phyloP scores from a whole-genome alignment of 495 filamentous ascomycete genomes.

The Staphylotrichum tortipilum region DNA sequence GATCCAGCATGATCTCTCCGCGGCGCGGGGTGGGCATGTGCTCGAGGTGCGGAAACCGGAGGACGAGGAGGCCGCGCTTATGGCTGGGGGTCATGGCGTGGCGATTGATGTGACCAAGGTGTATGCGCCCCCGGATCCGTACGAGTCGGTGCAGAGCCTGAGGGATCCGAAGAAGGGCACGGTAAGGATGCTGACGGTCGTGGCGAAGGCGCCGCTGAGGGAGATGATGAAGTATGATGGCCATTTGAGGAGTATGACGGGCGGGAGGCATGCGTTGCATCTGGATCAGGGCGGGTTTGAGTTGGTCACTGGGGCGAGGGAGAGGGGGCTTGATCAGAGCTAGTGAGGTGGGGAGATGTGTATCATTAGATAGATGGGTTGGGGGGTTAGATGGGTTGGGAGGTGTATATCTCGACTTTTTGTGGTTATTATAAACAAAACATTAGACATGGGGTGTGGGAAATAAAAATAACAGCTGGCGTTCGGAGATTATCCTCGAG shows the following conservation, averaged over 20 bases:
- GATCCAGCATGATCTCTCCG: conserved; percentile 84
- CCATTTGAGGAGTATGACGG: conserved; percentile 79
- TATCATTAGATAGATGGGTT: too few species aligned
- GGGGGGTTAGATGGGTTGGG: too few species aligned
- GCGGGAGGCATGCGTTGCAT: conserved; percentile 82
- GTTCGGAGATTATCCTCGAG: too few species aligned
- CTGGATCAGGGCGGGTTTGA: conserved; percentile 91
- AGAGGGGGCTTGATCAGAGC: conserved; percentile 27
- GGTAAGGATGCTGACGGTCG: conserved; percentile 48
- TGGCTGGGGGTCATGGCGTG: neutral
- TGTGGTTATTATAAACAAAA: too few species aligned
- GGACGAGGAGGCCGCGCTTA: conserved; percentile 8
- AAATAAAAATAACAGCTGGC: too few species aligned
- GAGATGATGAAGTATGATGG: conserved; percentile 97
- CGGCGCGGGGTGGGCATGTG: conserved; percentile 75
- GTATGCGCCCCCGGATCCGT: conserved; percentile 81
- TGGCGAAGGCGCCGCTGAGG: conserved; percentile 79
- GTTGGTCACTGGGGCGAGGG: conserved; percentile 56
- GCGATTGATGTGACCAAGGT: conserved; percentile 60
- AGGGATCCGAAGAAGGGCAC: conserved; percentile 30
- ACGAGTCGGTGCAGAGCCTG: conserved; percentile 47
- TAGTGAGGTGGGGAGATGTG: too few species aligned
- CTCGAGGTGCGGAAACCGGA: conserved; percentile 65
- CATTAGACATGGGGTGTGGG: too few species aligned
- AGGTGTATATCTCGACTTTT: too few species aligned